A percentile compares a stretch with the other conserved stretches of the same genome.
Conservation (phyloP, 2,329 filamentous ascomycete species). For the Apiospora marii region DNA sequence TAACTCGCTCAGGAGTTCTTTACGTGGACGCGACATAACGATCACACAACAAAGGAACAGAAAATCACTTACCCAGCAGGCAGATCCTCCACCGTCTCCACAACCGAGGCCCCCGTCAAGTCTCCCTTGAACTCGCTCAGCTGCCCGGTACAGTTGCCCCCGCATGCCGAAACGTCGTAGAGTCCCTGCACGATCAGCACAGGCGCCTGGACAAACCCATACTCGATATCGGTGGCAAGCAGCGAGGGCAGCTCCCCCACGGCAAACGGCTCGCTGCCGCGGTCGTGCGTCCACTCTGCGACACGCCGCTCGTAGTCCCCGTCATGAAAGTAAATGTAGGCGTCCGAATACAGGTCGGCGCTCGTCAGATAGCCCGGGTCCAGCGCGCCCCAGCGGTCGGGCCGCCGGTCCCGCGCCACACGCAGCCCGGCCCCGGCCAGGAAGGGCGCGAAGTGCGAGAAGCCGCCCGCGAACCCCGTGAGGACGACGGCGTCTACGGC, state of each 20-base stretch:
- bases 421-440: constrained; percentile 40
- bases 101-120: constrained; percentile 33
- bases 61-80: constrained; percentile 42
- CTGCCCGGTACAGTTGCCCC: constrained; percentile 39
- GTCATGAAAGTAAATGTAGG: constrained; percentile 38
- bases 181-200: constrained; percentile 39
- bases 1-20: no score
- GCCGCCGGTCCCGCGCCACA: constrained; percentile 35
- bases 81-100: constrained; percentile 40
- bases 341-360: constrained; percentile 38
- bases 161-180: constrained; percentile 42
- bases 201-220: constrained; percentile 34
- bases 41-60: background rate
- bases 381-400: constrained; percentile 38
- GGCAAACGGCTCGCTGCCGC: constrained; percentile 40
- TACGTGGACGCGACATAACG: background rate
- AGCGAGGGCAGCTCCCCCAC: constrained; percentile 41
- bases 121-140: constrained; percentile 30
- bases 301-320: constrained; percentile 37
- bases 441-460: constrained; percentile 39
- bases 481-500: constrained; percentile 37
- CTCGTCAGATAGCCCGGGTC: constrained; percentile 38
- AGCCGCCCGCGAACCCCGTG: constrained; percentile 40
- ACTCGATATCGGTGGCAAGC: constrained; percentile 35
- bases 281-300: constrained; percentile 39